phyloP scores from a whole-genome alignment of 163 green algal species.

The Coccomyxa subellipsoidea region DNA sequence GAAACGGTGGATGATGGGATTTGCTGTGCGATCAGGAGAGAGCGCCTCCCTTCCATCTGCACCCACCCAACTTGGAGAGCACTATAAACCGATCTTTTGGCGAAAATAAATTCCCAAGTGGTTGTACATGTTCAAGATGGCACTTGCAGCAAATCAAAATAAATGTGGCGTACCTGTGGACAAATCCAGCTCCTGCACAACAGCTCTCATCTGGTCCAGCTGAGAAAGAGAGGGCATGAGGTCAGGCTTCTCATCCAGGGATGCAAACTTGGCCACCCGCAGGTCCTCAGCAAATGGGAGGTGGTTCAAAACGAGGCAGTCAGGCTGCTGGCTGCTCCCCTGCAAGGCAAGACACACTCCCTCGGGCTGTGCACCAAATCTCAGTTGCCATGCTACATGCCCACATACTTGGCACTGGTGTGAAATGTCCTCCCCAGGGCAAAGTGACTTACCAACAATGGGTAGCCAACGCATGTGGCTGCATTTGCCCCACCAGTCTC shows the following conservation, averaged over 20 bases:
- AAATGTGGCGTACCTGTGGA: not conserved
- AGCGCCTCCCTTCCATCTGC: not conserved
- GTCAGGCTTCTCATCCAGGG: not conserved
- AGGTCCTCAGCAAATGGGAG: conserved; percentile 9
- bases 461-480: not conserved
- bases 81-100: too few relatives aligned
- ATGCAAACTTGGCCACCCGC: not conserved
- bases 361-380: too few relatives aligned
- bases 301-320: not conserved
- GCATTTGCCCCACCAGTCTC: not conserved
- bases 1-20: conserved; percentile 8
- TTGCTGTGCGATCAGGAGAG: not conserved
- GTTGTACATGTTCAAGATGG: too few relatives aligned
- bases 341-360: too few relatives aligned
- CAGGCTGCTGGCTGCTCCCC: not conserved
- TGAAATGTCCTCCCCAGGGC: too few relatives aligned
- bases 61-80: not conserved
- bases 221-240: not conserved
- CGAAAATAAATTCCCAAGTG: too few relatives aligned
- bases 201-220: not conserved
- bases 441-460: not conserved
- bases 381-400: too few relatives aligned
- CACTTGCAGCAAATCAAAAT: too few relatives aligned
- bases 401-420: too few relatives aligned
- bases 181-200: not conserved